Conservation (phyloP, 768 basidiomycete species). For the Boletus reticuloceps region DNA sequence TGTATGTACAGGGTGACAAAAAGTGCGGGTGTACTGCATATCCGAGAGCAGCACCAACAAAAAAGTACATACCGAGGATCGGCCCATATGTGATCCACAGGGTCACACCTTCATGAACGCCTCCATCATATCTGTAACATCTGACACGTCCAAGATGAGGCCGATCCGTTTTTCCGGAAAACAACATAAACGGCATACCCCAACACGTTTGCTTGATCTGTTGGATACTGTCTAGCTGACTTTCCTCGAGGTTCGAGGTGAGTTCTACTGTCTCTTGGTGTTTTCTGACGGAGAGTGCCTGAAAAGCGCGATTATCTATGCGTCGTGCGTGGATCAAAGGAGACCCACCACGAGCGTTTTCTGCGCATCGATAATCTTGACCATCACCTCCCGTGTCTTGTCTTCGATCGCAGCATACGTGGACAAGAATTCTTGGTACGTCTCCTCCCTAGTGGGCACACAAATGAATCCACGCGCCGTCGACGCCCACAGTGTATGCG, state of each 20-base stretch:
- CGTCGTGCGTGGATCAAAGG: background rate
- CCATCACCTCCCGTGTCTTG: conserved; percentile 25
- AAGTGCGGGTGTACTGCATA: background rate
- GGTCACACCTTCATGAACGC: conserved; percentile 20
- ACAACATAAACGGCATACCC: conserved; percentile 12
- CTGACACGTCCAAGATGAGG: background rate
- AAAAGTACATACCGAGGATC: background rate
- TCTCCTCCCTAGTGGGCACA: conserved; percentile 16
- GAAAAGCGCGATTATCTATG: too few relatives aligned
- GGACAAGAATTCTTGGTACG: conserved; percentile 26
- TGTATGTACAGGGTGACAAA: background rate
- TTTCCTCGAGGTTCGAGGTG: conserved; percentile 21
- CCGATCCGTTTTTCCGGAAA: too few relatives aligned
- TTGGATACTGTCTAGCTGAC: conserved; percentile 23
- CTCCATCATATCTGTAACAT: conserved; percentile 18
- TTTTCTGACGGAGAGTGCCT: conserved; percentile 27
- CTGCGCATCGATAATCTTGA: conserved; percentile 24
- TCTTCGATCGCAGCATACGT: conserved; percentile 26
- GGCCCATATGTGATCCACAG: background rate
- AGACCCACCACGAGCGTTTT: conserved; percentile 25
- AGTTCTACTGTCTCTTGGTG: conserved; percentile 27
- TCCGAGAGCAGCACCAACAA: background rate
- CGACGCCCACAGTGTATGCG: conserved; percentile 1
- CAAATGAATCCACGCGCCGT: background rate
- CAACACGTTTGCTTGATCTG: conserved; percentile 17